Percentiles rank a stretch among this genome's conserved stretches.
phyloP scores from a whole-genome alignment of 2,329 filamentous ascomycete species.

The Epichloe amarillans region DNA sequence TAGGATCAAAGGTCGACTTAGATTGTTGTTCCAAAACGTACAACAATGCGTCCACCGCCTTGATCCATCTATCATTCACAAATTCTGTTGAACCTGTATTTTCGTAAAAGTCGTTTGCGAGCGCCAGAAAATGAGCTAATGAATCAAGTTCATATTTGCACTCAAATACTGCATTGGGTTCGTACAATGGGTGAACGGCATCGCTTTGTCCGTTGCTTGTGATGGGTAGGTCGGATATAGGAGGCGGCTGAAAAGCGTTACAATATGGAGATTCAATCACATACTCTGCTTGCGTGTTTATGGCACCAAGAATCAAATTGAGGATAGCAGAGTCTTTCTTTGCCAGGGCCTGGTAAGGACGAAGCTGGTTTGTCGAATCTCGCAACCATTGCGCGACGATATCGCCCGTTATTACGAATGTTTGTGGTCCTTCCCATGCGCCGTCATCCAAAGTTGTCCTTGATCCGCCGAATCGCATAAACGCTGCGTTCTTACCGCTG shows the following conservation, averaged over 20 bases:
- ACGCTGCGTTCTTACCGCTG: constrained; percentile 35
- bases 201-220: constrained; percentile 74
- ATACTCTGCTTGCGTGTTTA: constrained; percentile 92
- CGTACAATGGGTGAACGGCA: constrained; percentile 72
- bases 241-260: constrained; percentile 94
- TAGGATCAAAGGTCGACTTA: constrained; percentile 61
- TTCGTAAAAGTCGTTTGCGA: constrained; percentile 77
- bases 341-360: constrained; percentile 76
- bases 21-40: constrained; percentile 67
- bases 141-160: constrained; percentile 99
- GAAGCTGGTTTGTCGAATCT: constrained; percentile 85
- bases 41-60: constrained; percentile 63
- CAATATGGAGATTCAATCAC: constrained; percentile 93
- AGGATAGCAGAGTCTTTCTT: constrained; percentile 68
- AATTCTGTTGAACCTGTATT: constrained; percentile 69
- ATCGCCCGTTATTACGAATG: constrained; percentile 86
- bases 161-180: constrained; percentile 78
- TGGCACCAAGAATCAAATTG: constrained; percentile 75
- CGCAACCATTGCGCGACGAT: constrained; percentile 89
- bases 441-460: constrained; percentile 31
- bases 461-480: constrained; percentile 21
- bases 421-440: constrained; percentile 74
- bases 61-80: constrained; percentile 63
- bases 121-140: constrained; percentile 74
- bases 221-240: constrained; percentile 59